Evolutionary conservation across 139 green algal species (phyloP).

Genomic region (Trebouxia sp.): DNA sequence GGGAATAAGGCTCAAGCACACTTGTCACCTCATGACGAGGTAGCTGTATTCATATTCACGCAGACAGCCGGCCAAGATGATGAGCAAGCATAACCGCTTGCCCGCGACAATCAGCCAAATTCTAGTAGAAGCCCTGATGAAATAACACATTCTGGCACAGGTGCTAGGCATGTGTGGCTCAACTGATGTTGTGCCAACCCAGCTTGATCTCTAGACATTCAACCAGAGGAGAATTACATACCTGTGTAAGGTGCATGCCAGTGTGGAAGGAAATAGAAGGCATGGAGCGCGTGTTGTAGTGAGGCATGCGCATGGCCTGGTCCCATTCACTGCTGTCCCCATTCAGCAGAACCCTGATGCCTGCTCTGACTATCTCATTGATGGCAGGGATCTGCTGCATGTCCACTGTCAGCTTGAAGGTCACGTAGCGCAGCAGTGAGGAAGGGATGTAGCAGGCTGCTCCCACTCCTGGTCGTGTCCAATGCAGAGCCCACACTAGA

Average conservation of each 20-base stretch:
- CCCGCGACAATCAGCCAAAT: no score
- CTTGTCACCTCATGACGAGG: no score
- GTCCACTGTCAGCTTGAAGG: slow-evolving; percentile 68
- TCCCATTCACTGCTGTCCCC: slow-evolving; percentile 85
- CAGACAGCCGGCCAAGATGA: no score
- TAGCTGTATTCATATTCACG: no score
- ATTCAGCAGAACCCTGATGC: slow-evolving; percentile 50
- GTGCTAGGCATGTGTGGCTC: no score
- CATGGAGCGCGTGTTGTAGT: slow-evolving; percentile 88
- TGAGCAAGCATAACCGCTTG: no score
- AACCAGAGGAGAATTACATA: no score
- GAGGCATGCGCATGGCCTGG: slow-evolving; percentile 79
- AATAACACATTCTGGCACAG: no score
- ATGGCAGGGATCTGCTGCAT: slow-evolving; percentile 65
- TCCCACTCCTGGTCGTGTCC: slow-evolving; percentile 39
- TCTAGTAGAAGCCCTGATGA: no score
- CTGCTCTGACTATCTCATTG: slow-evolving; percentile 45
- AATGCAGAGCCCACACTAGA: slow-evolving; percentile 30
- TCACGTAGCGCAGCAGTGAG: slow-evolving; percentile 55
- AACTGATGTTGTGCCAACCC: no score
- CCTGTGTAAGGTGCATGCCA: slow-evolving; percentile 53
- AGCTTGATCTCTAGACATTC: no score
- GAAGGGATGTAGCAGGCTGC: slow-evolving; percentile 73
- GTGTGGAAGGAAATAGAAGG: slow-evolving; percentile 77
- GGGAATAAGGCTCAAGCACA: no score